These are phyloP conservation scores for Coemansia reversa DNA, from an alignment of 192 early-diverging fungal species.

Conservation along the genomic window DNA sequence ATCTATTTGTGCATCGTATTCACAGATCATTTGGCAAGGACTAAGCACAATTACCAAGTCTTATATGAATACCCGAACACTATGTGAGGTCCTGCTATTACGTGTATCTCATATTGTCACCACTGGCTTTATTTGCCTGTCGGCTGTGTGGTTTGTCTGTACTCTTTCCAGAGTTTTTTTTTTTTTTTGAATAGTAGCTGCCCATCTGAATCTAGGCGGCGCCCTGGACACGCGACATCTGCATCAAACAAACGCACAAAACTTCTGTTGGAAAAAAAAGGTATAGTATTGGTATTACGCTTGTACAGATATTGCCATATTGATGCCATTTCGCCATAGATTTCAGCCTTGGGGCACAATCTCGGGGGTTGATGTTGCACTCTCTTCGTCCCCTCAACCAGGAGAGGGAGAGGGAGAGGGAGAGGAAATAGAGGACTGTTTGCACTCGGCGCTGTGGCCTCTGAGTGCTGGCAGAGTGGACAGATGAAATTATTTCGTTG, in stretches of 20 bases:
- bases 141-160: neutral
- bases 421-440: neutral
- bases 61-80: neutral
- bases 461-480: too few species aligned
- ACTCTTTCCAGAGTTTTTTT: neutral
- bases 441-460: too few species aligned
- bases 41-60: neutral
- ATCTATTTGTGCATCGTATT: neutral
- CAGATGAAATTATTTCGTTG: too few species aligned
- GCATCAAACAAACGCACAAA: conserved; percentile 3
- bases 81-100: neutral
- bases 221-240: conserved; percentile 11
- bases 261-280: neutral
- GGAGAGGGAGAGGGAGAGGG: too few species aligned
- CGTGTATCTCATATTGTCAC: conserved; percentile 3
- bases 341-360: neutral
- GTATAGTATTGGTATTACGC: conserved; percentile 9
- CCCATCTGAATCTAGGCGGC: neutral
- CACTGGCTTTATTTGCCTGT: neutral
- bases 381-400: neutral
- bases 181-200: conserved; percentile 6
- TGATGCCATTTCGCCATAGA: neutral
- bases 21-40: neutral
- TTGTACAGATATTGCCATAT: neutral
- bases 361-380: neutral